Evolutionary conservation across 306 rosid genomes (phyloP).

Genomic region (Oxytropis ochrocephala): DNA sequence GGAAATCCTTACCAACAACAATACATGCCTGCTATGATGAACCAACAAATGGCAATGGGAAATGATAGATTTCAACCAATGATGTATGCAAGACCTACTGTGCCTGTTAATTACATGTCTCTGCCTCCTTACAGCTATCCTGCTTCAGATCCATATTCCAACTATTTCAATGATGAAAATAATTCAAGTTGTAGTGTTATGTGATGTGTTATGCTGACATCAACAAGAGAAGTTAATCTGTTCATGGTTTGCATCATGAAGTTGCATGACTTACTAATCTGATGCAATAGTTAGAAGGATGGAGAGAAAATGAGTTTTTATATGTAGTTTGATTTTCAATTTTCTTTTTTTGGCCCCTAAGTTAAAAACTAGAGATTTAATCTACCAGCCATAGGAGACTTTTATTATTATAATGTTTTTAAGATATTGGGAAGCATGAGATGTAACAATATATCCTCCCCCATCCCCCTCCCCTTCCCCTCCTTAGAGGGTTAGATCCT

Average conservation of each 20-base stretch:
- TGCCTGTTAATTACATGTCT: constrained; percentile 38
- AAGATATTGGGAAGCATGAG: constrained; percentile 28
- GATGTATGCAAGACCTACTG: constrained; percentile 55
- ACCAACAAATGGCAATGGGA: constrained; percentile 55
- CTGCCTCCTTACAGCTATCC: too few relatives aligned
- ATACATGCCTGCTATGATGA: constrained; percentile 59
- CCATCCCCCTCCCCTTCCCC: too few relatives aligned
- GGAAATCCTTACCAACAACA: constrained; percentile 57
- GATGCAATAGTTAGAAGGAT: too few relatives aligned
- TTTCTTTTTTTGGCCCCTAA: background rate
- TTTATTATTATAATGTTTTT: constrained; percentile 15
- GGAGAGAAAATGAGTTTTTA: constrained; percentile 38
- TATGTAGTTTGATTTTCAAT: constrained; percentile 19
- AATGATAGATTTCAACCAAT: constrained; percentile 71
- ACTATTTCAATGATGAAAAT: constrained; percentile 68
- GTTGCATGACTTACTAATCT: background rate
- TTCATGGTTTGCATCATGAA: background rate
- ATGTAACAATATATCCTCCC: constrained; percentile 25
- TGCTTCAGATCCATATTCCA: constrained; percentile 21
- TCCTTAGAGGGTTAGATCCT: too few relatives aligned
- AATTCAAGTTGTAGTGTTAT: constrained; percentile 64
- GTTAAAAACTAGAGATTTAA: constrained; percentile 24
- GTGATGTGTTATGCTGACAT: constrained; percentile 31
- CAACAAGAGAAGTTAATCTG: background rate
- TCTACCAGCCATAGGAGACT: constrained; percentile 22